These are phyloP conservation scores for Anthracocystis walkeri DNA, from an alignment of 1,284 basidiomycete genomes.

Conservation along the genomic window DNA sequence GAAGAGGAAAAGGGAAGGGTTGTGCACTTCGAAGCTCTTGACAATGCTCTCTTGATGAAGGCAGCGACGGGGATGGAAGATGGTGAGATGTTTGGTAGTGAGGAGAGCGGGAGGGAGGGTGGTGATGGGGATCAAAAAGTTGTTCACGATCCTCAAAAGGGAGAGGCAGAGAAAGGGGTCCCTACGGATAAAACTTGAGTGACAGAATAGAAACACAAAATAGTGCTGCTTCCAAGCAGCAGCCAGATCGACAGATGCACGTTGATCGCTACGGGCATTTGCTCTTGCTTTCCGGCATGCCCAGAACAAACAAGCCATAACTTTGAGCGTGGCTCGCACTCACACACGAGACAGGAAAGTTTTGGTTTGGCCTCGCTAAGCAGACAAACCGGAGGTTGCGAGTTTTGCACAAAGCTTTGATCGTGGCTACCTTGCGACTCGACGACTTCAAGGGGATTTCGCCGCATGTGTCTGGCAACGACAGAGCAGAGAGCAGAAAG, in stretches of 20 bases:
- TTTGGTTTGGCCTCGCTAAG: constrained; percentile 5
- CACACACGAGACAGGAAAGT: background rate
- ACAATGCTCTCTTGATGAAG: constrained; percentile 22
- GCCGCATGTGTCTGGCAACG: constrained; percentile 7
- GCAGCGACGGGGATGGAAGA: background rate
- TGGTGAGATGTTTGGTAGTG: background rate
- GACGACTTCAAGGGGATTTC: background rate
- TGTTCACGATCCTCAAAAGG: background rate
- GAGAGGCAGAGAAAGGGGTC: constrained; percentile 2
- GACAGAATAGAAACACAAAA: background rate
- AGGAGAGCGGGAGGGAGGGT: background rate
- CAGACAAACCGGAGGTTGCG: background rate
- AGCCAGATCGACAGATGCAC: background rate
- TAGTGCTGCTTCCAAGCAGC: background rate
- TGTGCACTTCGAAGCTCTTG: constrained; percentile 29
- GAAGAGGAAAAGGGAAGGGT: background rate
- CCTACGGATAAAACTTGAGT: background rate
- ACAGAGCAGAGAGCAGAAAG: background rate
- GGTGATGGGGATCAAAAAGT: background rate
- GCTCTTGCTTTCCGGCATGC: constrained; percentile 4
- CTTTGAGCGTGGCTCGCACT: background rate
- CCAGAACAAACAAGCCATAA: background rate
- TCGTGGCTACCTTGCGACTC: background rate
- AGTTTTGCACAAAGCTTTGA: background rate
- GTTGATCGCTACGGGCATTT: constrained; percentile 9